Conservation (phyloP, 2,329 filamentous ascomycete species). For the Penicillium sclerotigenum region DNA sequence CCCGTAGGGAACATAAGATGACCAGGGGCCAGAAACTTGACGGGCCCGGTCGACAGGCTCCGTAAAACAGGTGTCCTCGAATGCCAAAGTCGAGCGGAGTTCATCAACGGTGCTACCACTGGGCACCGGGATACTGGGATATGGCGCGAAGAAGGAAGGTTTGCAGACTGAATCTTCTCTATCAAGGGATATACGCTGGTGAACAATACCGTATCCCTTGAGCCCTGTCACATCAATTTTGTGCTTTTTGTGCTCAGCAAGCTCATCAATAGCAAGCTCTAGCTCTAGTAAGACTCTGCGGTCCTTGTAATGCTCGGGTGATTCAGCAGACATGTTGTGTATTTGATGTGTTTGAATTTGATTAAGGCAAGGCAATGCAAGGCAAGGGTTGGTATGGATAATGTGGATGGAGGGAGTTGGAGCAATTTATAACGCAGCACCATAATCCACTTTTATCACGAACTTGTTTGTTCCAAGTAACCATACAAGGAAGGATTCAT, state of each 20-base stretch:
- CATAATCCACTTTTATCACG: no score
- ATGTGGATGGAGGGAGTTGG: neutral
- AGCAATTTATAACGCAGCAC: neutral
- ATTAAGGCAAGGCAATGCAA: no score
- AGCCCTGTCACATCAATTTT: neutral
- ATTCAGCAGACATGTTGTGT: neutral
- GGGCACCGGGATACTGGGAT: neutral
- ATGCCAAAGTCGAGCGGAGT: neutral
- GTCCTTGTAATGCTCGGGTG: neutral
- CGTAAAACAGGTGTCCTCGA: neutral
- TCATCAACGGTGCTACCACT: fast-evolving
- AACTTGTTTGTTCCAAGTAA: no score
- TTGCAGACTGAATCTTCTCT: neutral
- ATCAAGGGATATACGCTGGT: neutral
- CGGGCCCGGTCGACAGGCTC: neutral
- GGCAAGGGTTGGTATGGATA: neutral
- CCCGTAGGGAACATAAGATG: neutral
- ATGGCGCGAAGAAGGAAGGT: neutral
- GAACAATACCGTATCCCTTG: neutral
- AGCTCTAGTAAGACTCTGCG: neutral
- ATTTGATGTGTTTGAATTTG: neutral
- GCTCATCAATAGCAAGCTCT: neutral
- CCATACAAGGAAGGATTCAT: no score
- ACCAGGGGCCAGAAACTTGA: neutral
- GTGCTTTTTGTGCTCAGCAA: neutral